A percentile compares a stretch with the other conserved stretches of the same genome.
phyloP scores from a whole-genome alignment of 306 rosid genomes.

The Cucumis melo region DNA sequence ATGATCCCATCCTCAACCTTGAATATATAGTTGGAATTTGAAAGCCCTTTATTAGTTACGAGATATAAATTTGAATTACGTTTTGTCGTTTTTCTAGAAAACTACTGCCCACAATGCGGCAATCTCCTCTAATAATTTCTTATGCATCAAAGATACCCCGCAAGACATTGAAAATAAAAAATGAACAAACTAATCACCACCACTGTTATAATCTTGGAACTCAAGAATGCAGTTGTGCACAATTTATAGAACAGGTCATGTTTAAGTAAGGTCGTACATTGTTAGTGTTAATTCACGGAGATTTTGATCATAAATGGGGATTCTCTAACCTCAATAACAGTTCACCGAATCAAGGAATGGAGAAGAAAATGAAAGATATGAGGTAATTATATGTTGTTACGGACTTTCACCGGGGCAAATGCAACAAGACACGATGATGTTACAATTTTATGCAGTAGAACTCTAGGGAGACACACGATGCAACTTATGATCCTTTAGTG shows the following conservation, averaged over 20 bases:
- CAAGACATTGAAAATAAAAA: not conserved
- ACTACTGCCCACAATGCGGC: not conserved
- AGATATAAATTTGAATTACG: not conserved
- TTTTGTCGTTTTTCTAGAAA: not conserved
- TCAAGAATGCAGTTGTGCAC: too few relatives aligned
- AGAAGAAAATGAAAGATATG: not conserved
- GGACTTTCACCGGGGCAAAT: too few relatives aligned
- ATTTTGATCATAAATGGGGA: not conserved
- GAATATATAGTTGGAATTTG: not conserved
- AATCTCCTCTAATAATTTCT: not conserved
- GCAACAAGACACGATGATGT: too few relatives aligned
- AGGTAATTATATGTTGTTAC: too few relatives aligned
- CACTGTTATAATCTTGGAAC: too few relatives aligned
- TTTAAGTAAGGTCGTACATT: too few relatives aligned
- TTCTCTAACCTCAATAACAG: not conserved
- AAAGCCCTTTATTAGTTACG: not conserved
- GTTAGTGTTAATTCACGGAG: not conserved
- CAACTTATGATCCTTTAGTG: not conserved
- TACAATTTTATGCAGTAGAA: too few relatives aligned
- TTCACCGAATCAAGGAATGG: not conserved
- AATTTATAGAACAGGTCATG: too few relatives aligned
- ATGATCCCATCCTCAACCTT: not conserved
- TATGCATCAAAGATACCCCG: not conserved
- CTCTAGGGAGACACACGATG: not conserved
- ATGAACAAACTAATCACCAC: not conserved